Evolutionary conservation across 192 early-diverging fungal species (phyloP).

Genomic region (Backusella luteola): DNA sequence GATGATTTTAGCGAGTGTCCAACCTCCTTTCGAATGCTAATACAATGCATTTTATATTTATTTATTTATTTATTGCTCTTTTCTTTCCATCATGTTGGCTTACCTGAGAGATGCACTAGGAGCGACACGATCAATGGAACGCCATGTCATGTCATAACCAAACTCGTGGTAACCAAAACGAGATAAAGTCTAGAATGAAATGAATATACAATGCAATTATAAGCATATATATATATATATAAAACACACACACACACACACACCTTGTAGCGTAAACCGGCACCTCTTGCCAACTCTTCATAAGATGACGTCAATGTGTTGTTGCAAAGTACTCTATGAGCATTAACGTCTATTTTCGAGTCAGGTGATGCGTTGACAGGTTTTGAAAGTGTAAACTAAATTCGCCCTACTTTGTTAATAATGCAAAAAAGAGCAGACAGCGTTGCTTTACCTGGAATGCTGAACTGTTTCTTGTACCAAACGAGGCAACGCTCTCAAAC

Average conservation of each 20-base stretch:
- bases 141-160: slow-evolving; percentile 73
- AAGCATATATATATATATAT: background rate
- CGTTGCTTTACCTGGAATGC: slow-evolving; percentile 50
- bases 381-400: slow-evolving; percentile 57
- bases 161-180: slow-evolving; percentile 63
- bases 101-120: slow-evolving; percentile 60
- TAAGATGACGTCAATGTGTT: slow-evolving; percentile 66
- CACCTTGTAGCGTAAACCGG: slow-evolving; percentile 58
- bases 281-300: slow-evolving; percentile 68
- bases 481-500: slow-evolving; percentile 68
- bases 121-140: slow-evolving; percentile 63
- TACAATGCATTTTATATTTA: background rate
- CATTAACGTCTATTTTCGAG: slow-evolving; percentile 60
- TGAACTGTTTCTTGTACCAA: slow-evolving; percentile 71
- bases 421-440: background rate
- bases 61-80: background rate
- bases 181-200: slow-evolving; percentile 40
- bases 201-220: background rate
- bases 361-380: slow-evolving; percentile 77
- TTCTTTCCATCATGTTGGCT: background rate
- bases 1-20: slow-evolving; percentile 73
- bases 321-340: slow-evolving; percentile 62
- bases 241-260: background rate
- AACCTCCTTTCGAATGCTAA: slow-evolving; percentile 35
- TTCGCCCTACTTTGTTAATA: slow-evolving; percentile 9